phyloP scores from a whole-genome alignment of 2,329 filamentous ascomycete genomes.

The Fusarium beomiforme region DNA sequence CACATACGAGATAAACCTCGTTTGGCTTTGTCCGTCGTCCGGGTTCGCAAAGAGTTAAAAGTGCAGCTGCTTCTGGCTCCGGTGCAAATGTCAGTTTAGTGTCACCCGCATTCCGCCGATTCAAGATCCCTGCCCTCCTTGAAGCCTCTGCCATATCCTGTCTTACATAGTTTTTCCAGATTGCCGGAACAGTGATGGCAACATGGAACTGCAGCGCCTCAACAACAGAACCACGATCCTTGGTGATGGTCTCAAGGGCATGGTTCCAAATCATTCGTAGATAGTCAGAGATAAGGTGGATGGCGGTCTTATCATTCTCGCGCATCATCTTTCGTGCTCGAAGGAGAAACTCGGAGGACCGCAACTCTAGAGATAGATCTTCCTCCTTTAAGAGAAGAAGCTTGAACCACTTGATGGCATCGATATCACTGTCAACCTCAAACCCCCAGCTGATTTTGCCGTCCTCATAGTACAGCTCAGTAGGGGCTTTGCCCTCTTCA shows the following conservation, averaged over 20 bases:
- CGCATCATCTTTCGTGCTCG: background rate
- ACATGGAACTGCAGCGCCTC: background rate
- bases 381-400: background rate
- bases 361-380: background rate
- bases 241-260: background rate
- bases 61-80: background rate
- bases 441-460: background rate
- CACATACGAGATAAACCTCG: background rate
- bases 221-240: background rate
- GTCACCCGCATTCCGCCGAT: background rate
- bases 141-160: background rate
- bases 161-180: background rate
- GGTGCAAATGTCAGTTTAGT: background rate
- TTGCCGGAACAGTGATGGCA: background rate
- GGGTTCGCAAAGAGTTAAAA: background rate
- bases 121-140: background rate
- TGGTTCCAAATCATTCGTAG: background rate
- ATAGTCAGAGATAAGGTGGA: background rate
- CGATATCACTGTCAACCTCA: background rate
- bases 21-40: background rate
- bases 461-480: background rate
- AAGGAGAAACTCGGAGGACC: background rate
- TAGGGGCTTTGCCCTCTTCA: background rate
- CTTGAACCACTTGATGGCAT: background rate
- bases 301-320: background rate